Conservation (phyloP, 2,329 filamentous ascomycete species). For the Clonostachys solani region DNA sequence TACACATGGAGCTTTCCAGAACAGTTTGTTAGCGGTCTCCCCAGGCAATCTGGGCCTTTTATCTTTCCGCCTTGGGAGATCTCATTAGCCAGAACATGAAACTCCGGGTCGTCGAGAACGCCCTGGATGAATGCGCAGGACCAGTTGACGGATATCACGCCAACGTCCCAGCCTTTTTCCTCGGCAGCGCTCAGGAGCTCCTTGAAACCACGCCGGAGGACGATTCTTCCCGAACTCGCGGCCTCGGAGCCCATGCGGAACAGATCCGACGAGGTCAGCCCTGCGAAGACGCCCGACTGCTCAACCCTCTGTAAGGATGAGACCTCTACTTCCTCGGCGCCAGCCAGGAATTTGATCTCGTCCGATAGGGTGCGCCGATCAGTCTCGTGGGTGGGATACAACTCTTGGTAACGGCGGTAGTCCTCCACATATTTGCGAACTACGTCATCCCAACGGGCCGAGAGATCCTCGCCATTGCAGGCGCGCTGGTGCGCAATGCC, state of each 20-base stretch:
- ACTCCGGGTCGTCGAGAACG: conserved; percentile 23
- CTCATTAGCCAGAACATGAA: conserved; percentile 39
- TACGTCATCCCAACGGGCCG: conserved; percentile 35
- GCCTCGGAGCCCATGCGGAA: conserved; percentile 29
- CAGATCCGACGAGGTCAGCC: conserved; percentile 24
- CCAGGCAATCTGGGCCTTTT: conserved; percentile 27
- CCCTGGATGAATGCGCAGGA: conserved; percentile 41
- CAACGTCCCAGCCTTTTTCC: conserved; percentile 27
- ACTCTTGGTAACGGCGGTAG: conserved; percentile 25
- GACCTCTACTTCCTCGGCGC: conserved; percentile 37
- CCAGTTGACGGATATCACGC: conserved; percentile 49
- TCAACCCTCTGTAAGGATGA: conserved; percentile 39
- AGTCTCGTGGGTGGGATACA: conserved; percentile 21
- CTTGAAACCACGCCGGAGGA: conserved; percentile 32
- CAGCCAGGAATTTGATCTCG: conserved; percentile 38
- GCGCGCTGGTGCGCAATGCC: conserved; percentile 28
- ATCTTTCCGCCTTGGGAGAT: conserved; percentile 31
- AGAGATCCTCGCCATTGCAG: conserved; percentile 21
- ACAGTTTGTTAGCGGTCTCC: conserved; percentile 25
- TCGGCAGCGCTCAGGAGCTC: conserved; percentile 18
- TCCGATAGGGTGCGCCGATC: conserved; percentile 25
- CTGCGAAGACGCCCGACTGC: conserved; percentile 37
- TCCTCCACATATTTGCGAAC: conserved; percentile 41
- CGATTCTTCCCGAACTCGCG: conserved; percentile 22
- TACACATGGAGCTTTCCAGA: conserved; percentile 41